Conservation (phyloP, 2,329 filamentous ascomycete genomes). For the Alternaria rosae region DNA sequence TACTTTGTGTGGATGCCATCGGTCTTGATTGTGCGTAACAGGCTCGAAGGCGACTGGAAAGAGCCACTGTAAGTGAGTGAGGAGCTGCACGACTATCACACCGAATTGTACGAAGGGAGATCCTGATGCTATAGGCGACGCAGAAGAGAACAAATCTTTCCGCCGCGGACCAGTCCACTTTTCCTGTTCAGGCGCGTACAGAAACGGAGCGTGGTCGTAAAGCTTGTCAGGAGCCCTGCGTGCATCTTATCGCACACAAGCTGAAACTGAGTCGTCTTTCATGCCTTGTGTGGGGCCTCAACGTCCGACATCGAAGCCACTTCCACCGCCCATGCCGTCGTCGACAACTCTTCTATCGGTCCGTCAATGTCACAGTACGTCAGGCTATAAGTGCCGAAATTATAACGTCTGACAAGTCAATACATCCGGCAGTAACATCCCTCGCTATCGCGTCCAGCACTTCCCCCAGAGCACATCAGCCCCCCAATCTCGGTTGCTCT, state of each 20-base stretch:
- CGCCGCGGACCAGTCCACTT: not conserved
- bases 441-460: not conserved
- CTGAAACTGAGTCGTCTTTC: conserved; percentile 2
- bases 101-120: not conserved
- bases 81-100: not conserved
- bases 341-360: not conserved
- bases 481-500: conserved; percentile 9
- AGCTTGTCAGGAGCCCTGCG: not conserved
- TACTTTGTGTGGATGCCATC: not conserved
- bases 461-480: not conserved
- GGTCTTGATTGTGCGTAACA: not conserved
- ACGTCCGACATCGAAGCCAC: not conserved
- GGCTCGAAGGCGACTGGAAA: not conserved
- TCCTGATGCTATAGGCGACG: not conserved
- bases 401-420: not conserved
- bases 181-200: not conserved
- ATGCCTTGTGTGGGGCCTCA: not conserved
- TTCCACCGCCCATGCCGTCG: not conserved
- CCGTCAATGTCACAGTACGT: conserved; percentile 1
- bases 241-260: not conserved
- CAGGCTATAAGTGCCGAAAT: conserved; percentile 1
- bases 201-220: not conserved
- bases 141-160: not conserved
- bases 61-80: not conserved
- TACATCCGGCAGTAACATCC: not conserved